Conservation (phyloP, 495 filamentous ascomycete species). For the Xylaria nigripes region DNA sequence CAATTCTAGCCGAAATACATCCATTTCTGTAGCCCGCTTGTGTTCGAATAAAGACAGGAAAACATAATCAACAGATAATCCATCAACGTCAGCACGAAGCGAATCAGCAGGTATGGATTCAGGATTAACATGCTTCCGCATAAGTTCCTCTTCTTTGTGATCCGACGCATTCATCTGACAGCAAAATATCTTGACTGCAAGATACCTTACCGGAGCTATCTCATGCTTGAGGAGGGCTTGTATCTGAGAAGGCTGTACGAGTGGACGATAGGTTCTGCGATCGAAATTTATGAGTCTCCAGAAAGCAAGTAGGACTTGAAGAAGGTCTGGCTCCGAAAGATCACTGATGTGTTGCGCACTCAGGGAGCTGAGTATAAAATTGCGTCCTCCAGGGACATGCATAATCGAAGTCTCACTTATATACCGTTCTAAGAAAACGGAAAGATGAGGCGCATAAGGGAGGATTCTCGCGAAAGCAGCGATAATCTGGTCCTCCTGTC, state of each 20-base stretch:
- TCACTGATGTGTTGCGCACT: constrained; percentile 2
- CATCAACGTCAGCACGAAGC: constrained; percentile 67
- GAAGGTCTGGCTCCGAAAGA: constrained; percentile 18
- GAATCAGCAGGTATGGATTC: constrained; percentile 30
- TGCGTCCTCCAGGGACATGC: constrained; percentile 6
- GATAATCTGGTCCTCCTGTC: constrained; percentile 46
- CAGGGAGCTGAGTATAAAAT: constrained; percentile 21
- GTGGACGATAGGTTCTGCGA: constrained; percentile 50
- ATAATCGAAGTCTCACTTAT: constrained; percentile 24
- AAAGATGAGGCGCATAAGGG: constrained; percentile 67
- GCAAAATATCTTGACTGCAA: constrained; percentile 73
- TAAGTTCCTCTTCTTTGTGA: constrained; percentile 59
- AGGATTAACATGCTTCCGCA: constrained; percentile 53
- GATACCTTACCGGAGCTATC: constrained; percentile 57
- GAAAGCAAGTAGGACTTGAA: constrained; percentile 52
- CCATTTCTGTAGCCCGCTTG: constrained; percentile 35
- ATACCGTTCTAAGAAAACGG: constrained; percentile 44
- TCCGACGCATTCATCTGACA: constrained; percentile 76
- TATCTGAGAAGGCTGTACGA: constrained; percentile 56
- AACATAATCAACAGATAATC: constrained; percentile 66
- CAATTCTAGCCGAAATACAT: constrained; percentile 26
- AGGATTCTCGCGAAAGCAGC: constrained; percentile 70
- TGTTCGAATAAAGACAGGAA: constrained; percentile 81
- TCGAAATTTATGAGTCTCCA: constrained; percentile 74
- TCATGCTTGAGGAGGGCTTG: constrained; percentile 58